Base-by-base conservation (phyloP, 495 filamentous ascomycete genomes). In the Lasiosphaeriaceae sp. region DNA sequence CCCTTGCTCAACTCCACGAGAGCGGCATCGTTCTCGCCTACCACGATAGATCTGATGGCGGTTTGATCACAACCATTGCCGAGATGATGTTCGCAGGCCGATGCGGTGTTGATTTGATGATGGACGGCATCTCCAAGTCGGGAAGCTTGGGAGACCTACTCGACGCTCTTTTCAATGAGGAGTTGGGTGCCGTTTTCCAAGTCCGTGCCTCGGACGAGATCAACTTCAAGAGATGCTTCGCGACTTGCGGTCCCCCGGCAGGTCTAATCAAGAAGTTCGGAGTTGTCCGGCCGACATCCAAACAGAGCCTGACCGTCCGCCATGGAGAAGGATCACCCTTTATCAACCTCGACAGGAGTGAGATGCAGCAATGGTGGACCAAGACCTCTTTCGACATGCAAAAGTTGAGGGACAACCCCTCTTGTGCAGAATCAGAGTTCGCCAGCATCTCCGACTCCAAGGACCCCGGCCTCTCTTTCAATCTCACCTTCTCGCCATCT, bases 31-130 rank as follows among this genome's bases (percentile, higher is more conserved):
- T 98, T 26, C 80, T 97, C 22, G 95, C 94, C 17, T 97, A 97
- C 66, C 94, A 98, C 67, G 94, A 97, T 67, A 81, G 87, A 34
- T 96, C 90, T 16, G 94, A 97, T 61, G 94, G 95, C 71, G 94
- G 94, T 64, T 75, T 98, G 4, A 84, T 97, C 62, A 96, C 93
- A 12, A 91, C 93, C 8, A 77, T 97, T 11, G 89, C 85, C 11
- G 94, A 98, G 71, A 97, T 97, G 94, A 95, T 96, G 84, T 97
- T 98, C 65, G 94, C 94, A 11, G 94, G 94, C 24, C 86, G 94
- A 44, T 96, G 92, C 63, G 95, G 95, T 57, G 82, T 90, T 22
- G 86, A 93, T 52, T 76, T 97, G 39, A 87, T 89, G 81, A 74
- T 97, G 58, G 92, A 96, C 67, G 81, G 77, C 43, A 78, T 96